Conservation (phyloP, 1,284 basidiomycete genomes). For the Marasmius tenuissimus region DNA sequence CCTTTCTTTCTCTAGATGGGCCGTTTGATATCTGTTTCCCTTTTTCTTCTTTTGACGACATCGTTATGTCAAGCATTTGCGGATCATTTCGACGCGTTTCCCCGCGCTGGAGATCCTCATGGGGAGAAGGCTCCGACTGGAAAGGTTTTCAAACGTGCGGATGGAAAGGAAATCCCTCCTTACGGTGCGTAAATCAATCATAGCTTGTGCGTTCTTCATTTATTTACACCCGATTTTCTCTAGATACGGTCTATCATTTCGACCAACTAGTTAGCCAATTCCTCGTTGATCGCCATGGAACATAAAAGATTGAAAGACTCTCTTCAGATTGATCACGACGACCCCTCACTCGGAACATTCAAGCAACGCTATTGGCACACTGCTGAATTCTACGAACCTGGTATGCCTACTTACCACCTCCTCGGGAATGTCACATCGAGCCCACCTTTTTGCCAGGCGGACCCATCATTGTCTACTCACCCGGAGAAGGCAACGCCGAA, state of each 20-base stretch:
- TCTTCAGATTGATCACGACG: conserved; percentile 58
- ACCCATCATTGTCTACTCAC: conserved; percentile 63
- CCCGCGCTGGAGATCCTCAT: too few species aligned
- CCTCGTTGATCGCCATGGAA: not conserved
- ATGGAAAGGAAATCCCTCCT: conserved; percentile 42
- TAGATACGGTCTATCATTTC: conserved; percentile 56
- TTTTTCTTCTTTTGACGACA: too few species aligned
- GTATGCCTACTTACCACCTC: conserved; percentile 24
- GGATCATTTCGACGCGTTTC: too few species aligned
- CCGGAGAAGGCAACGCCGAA: conserved; percentile 40
- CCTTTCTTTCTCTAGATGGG: too few species aligned
- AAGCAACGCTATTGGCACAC: conserved; percentile 72
- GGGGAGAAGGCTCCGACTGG: not conserved
- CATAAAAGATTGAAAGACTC: not conserved
- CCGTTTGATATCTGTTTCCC: too few species aligned
- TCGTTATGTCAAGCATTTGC: too few species aligned
- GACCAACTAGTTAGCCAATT: conserved; percentile 20
- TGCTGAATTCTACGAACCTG: conserved; percentile 59
- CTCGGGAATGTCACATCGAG: not conserved
- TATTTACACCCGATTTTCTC: not conserved
- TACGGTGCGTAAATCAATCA: conserved; percentile 25
- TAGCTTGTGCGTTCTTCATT: not conserved
- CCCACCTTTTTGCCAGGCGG: conserved; percentile 43
- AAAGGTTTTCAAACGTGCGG: conserved; percentile 11
- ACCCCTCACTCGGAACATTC: conserved; percentile 72